These are phyloP conservation scores for Beauveria caledonica DNA, from an alignment of 2,329 filamentous ascomycete genomes.

Conservation along the genomic window DNA sequence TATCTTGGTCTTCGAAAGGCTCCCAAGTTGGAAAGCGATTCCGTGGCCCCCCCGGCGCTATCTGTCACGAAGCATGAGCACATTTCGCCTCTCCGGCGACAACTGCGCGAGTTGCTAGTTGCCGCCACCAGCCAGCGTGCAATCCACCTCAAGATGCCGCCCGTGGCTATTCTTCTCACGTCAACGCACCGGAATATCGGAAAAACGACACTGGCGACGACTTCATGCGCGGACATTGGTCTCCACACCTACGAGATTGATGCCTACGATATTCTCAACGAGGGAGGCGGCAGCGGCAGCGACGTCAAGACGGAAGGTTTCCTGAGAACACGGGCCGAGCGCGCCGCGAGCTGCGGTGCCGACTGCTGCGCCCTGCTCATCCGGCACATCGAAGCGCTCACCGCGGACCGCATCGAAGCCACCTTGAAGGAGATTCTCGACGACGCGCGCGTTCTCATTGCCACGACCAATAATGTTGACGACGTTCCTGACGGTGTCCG, in stretches of 20 bases:
- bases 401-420: conserved; percentile 80
- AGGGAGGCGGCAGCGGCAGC: conserved; percentile 69
- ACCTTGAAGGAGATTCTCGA: conserved; percentile 76
- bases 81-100: conserved; percentile 54
- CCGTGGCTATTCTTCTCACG: conserved; percentile 77
- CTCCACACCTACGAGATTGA: conserved; percentile 85
- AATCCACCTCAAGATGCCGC: conserved; percentile 78
- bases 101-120: conserved; percentile 75
- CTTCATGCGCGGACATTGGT: conserved; percentile 80
- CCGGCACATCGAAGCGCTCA: conserved; percentile 82
- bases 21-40: conserved; percentile 38
- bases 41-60: conserved; percentile 28
- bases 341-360: conserved; percentile 79
- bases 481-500: conserved; percentile 87
- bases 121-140: conserved; percentile 84
- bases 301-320: conserved; percentile 94
- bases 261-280: conserved; percentile 89
- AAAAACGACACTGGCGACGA: conserved; percentile 69
- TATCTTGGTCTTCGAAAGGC: conserved; percentile 72
- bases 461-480: conserved; percentile 91
- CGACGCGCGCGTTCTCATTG: conserved; percentile 76
- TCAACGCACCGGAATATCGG: conserved; percentile 92
- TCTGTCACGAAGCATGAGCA: conserved; percentile 41
- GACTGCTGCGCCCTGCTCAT: conserved; percentile 80
- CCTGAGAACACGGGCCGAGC: conserved; percentile 76